These are phyloP conservation scores for Cercospora citrullina DNA, from an alignment of 2,329 filamentous ascomycete genomes.

Conservation along the genomic window DNA sequence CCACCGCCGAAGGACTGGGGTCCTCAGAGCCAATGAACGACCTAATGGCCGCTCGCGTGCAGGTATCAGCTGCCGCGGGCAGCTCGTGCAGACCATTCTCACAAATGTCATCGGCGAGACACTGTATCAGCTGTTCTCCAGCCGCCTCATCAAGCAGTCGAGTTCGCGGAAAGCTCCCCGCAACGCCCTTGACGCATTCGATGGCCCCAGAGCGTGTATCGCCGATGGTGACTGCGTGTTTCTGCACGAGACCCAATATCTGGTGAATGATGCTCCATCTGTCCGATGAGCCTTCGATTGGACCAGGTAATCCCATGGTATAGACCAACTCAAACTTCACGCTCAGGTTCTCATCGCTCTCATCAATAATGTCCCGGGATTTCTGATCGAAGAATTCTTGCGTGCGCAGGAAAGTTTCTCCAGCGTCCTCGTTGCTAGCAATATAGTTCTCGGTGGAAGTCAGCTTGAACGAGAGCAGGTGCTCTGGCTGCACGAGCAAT, in stretches of 20 bases:
- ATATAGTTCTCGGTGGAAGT: conserved; percentile 60
- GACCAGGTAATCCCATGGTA: conserved; percentile 44
- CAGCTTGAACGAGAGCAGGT: conserved; percentile 64
- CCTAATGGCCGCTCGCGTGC: not conserved
- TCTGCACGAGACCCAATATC: conserved; percentile 38
- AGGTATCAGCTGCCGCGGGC: conserved; percentile 6
- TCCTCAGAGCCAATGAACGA: not conserved
- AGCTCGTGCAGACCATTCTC: conserved; percentile 31
- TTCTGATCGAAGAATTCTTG: conserved; percentile 53
- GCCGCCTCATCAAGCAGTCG: conserved; percentile 37
- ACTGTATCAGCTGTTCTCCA: not conserved
- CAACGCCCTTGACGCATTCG: conserved; percentile 12
- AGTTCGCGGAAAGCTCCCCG: conserved; percentile 54
- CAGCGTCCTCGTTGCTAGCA: conserved; percentile 47
- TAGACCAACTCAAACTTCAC: conserved; percentile 48
- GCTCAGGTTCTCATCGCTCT: conserved; percentile 51
- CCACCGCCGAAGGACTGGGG: not conserved
- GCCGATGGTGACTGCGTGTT: not conserved
- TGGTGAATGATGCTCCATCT: conserved; percentile 44
- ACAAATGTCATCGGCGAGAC: conserved; percentile 40
- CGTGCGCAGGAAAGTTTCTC: conserved; percentile 51
- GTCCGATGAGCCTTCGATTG: conserved; percentile 43
- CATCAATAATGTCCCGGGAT: conserved; percentile 64
- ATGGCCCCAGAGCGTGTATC: conserved; percentile 15
- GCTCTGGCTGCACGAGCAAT: conserved; percentile 62